These are phyloP conservation scores for Rachicladosporium sp. DNA, from an alignment of 2,329 filamentous ascomycete species.

Conservation along the genomic window DNA sequence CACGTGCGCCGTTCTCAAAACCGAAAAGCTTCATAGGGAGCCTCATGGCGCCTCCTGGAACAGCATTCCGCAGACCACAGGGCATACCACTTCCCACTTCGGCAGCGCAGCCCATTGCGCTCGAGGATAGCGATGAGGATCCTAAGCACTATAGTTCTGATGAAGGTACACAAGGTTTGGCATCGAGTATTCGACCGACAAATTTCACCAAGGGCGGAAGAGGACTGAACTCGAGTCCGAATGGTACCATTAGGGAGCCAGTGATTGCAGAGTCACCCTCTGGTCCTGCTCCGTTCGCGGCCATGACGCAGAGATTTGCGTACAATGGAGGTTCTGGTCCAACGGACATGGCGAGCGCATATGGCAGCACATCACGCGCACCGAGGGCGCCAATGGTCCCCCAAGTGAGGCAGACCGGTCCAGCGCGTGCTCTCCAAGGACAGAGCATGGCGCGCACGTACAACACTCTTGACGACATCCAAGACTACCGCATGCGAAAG, in stretches of 20 bases:
- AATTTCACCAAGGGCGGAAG: conserved; percentile 38
- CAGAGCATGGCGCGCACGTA: conserved; percentile 21
- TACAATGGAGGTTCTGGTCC: not conserved
- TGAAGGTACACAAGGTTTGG: conserved; percentile 25
- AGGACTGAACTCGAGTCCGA: conserved; percentile 21
- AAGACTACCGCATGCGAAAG: conserved; percentile 35
- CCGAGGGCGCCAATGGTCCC: conserved; percentile 7
- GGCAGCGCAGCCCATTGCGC: conserved; percentile 12
- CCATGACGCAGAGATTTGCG: too few species aligned
- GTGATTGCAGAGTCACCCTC: conserved; percentile 16
- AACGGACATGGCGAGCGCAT: conserved; percentile 31
- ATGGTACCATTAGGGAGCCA: conserved; percentile 7
- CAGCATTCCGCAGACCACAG: conserved; percentile 45
- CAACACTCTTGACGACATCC: conserved; percentile 37
- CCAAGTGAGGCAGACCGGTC: not conserved
- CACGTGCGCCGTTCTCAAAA: conserved; percentile 14
- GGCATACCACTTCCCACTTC: conserved; percentile 9
- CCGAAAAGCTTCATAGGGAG: conserved; percentile 39
- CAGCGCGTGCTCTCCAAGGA: conserved; percentile 12
- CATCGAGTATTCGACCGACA: conserved; percentile 49
- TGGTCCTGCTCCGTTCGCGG: not conserved
- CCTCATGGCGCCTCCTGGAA: conserved; percentile 65
- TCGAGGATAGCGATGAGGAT: not conserved
- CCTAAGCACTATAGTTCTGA: conserved; percentile 6
- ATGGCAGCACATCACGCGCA: conserved; percentile 18